Evolutionary conservation across 495 filamentous ascomycete species (phyloP), one percentile per base, ranked within the genome.

Genomic region (Glarea lozoyensis): DNA sequence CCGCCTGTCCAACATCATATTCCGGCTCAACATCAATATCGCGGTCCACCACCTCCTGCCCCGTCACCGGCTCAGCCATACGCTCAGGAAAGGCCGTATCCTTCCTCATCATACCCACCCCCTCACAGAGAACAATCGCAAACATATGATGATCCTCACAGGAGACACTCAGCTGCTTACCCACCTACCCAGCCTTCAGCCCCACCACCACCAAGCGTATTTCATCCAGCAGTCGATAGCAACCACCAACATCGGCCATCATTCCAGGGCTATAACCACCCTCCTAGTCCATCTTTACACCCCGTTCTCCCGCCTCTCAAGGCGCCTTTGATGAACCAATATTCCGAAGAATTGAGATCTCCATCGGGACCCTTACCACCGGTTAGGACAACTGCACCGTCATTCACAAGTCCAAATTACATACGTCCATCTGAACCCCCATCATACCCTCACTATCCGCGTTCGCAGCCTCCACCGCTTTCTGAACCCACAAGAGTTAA

Each of bases 1-100:
- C 68, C 64, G 38, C 65, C 69, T 19, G 67, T 66, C 10, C 66
- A 67, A n/a, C 35, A 38, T 22, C 46, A 32, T 1, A 38, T 30
- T 6, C 33, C 16, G 2, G 9, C 13, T 4, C 17, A 12, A 10
- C 47, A 23, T 13, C 11, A 35, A 1, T 45, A 48, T 29, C 45
- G 15, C 37, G 35, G 42, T 33, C 21, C n/a, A 10, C 46, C 13
- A 39, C 25, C n/a, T 15, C 15, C 20, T 37, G 32, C 19, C 16
- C 39, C 42, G 21, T 40, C 36, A 22, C 42, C 37, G 16, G 17
- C 10, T 13, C 21, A 21, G 16, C 40, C 31, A 21, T 43, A 52
- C 23, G 10, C 19, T 7, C 39, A 43, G 16, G 45, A 52, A 1
- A 43, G 40, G 20, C 42, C 17, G 11, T 37, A 53, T 32, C 37